These are phyloP conservation scores for Lineolata rhizophorae DNA, from an alignment of 495 filamentous ascomycete genomes.

Conservation along the genomic window DNA sequence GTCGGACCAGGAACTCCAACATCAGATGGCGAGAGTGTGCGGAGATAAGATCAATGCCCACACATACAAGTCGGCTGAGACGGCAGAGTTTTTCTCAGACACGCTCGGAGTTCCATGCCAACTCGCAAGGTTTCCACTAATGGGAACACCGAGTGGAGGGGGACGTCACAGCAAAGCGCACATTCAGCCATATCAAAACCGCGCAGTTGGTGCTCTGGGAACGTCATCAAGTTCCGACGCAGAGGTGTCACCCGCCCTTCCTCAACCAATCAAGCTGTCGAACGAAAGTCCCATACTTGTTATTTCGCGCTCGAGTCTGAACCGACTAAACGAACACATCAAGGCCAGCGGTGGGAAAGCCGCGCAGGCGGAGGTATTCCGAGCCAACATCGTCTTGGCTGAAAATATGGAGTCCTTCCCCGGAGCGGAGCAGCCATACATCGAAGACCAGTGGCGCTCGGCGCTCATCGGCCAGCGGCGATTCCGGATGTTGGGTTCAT, in stretches of 20 bases:
- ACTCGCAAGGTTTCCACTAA: conserved; percentile 63
- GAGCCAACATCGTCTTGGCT: conserved; percentile 65
- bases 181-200: conserved; percentile 20
- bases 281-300: conserved; percentile 86
- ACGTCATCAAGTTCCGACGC: conserved; percentile 24
- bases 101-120: conserved; percentile 55
- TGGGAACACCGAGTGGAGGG: conserved; percentile 28
- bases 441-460: conserved; percentile 34
- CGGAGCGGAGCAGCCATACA: conserved; percentile 30
- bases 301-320: conserved; percentile 60
- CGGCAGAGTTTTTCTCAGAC: conserved; percentile 52
- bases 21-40: conserved; percentile 43
- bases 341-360: conserved; percentile 29
- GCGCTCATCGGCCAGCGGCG: conserved; percentile 26
- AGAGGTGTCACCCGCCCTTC: no score
- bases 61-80: conserved; percentile 36
- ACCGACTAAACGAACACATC: conserved; percentile 51
- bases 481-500: conserved; percentile 57
- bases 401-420: conserved; percentile 21
- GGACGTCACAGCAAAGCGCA: conserved; percentile 39
- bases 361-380: conserved; percentile 49
- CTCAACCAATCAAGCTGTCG: conserved; percentile 49
- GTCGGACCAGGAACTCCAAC: conserved; percentile 5
- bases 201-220: neutral
- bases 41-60: conserved; percentile 50